Evolutionary conservation across 2,329 filamentous ascomycete genomes (phyloP), one percentile per base, ranked within the genome.

Genomic region (Dactylellina cionopaga): DNA sequence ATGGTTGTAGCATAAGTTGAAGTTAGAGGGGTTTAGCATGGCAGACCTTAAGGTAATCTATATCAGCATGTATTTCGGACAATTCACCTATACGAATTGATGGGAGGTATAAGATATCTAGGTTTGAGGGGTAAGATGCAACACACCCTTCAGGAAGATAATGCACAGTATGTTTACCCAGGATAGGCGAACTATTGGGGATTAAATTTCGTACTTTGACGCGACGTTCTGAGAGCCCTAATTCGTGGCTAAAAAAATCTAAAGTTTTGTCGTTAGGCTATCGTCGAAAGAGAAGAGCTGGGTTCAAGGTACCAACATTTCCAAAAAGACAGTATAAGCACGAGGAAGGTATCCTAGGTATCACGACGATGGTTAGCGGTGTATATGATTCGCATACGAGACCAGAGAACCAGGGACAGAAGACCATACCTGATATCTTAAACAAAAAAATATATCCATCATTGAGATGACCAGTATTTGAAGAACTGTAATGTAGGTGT

Each of bases 151-250:
- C 95, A 1, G 95, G 95, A 62, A 99, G 84, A 78, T 99, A 96
- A 79, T 99, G 95, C 81, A 99, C 94, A 77, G 97, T 96, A 82
- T 98, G 93, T 80, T 92, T 95, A 78, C 95, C 95, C 82, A 96
- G 86, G 75, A 99, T 98, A 78, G 98, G 85, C 19, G 93, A 96
- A 29, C 92, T 87, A 79, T 98, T 97, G 79, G 97, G 92, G 73
- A 96, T 84, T 75, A 99, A 93, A 74, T 87, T 89, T 25, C 90
- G 90, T 13, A 93, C 88, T 79, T 96, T 96, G 79, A 99, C 94
- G 78, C 89, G 92, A 76, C 90, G 89, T 80, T 97, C 96, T n/a
- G 92, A 95, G 75, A 99, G 90, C 55, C 94, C 92, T 72, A 96
- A 82, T 81, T 99, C 95, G 78, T 92, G 90, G 79, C 98, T 93